Evolutionary conservation across 805 yeast species (phyloP).

Genomic region (Yarrowia osloensis): DNA sequence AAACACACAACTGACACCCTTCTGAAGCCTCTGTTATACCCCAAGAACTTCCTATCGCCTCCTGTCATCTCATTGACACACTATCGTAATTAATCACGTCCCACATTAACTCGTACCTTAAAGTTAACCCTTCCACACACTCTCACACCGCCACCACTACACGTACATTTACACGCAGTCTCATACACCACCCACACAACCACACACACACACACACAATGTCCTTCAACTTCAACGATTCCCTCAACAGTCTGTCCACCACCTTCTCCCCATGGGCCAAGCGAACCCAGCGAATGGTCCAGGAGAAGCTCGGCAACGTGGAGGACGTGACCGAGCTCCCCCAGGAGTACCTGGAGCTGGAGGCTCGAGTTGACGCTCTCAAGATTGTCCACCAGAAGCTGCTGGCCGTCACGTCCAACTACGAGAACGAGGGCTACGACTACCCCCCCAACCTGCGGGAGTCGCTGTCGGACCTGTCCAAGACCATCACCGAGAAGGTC

Average conservation of each 20-base stretch:
- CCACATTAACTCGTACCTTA: slow-evolving; percentile 18
- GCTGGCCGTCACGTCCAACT: slow-evolving; percentile 56
- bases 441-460: slow-evolving; percentile 77
- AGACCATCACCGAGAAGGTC: slow-evolving; percentile 63
- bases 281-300: slow-evolving; percentile 75
- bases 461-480: slow-evolving; percentile 71
- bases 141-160: slow-evolving; percentile 21
- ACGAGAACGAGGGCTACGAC: slow-evolving; percentile 78
- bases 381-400: slow-evolving; percentile 64
- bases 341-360: slow-evolving; percentile 74
- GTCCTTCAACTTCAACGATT: slow-evolving; percentile 45
- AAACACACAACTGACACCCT: background rate
- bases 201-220: slow-evolving; percentile 11
- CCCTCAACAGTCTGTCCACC: slow-evolving; percentile 43
- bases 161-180: slow-evolving; percentile 2
- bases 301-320: slow-evolving; percentile 76
- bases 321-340: slow-evolving; percentile 86
- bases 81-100: background rate
- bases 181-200: background rate
- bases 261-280: slow-evolving; percentile 73
- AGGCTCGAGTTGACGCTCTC: slow-evolving; percentile 70
- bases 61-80: background rate
- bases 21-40: too few species aligned
- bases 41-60: background rate
- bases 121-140: slow-evolving; percentile 19